Conservation (phyloP, 257 asterid genomes). For the Solanum neorickii region DNA sequence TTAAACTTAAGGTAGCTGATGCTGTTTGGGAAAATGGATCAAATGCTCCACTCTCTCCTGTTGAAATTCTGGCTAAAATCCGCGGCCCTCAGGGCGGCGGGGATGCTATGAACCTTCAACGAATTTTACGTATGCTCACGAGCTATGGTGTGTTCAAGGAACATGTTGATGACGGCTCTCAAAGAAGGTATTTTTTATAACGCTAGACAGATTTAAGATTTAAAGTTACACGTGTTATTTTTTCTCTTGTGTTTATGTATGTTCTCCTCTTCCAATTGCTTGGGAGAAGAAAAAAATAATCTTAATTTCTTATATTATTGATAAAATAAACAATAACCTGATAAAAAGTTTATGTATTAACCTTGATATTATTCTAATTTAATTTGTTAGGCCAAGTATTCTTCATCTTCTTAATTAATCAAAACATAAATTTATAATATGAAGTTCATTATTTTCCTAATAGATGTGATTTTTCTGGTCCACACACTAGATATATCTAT, state of each 20-base stretch:
- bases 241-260: too few species aligned
- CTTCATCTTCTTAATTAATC: not conserved
- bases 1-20: slow-evolving; percentile 17
- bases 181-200: slow-evolving; percentile 1
- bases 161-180: not conserved
- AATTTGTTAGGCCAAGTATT: not conserved
- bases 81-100: not conserved
- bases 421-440: not conserved
- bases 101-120: slow-evolving; percentile 11
- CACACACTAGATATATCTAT: not conserved
- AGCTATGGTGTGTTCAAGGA: slow-evolving; percentile 16
- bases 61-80: slow-evolving; percentile 7
- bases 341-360: not conserved
- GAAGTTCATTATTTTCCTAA: not conserved
- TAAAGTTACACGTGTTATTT: too few species aligned
- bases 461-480: not conserved
- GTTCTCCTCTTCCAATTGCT: not conserved
- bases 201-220: not conserved
- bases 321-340: not conserved
- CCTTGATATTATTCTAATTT: not conserved
- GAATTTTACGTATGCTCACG: slow-evolving; percentile 15
- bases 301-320: not conserved
- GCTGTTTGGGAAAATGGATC: slow-evolving; percentile 15
- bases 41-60: slow-evolving; percentile 11
- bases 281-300: not conserved